phyloP scores from a whole-genome alignment of 139 green algal genomes.

The Pycnococcus provasolii region DNA sequence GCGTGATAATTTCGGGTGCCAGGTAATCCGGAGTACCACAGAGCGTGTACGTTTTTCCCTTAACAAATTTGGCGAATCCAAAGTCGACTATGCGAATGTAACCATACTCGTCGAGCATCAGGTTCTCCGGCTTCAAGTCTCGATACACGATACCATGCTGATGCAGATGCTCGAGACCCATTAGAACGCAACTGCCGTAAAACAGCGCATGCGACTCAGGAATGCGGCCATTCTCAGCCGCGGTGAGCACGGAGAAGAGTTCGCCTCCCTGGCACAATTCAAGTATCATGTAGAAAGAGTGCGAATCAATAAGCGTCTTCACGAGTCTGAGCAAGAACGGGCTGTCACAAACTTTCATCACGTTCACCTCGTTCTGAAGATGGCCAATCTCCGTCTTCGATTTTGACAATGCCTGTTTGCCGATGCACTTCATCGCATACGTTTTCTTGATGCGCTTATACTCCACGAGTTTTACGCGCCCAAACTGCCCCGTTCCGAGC shows the following conservation, averaged over 20 bases:
- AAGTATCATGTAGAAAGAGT: neutral
- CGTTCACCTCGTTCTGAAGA: neutral
- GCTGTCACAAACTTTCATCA: neutral
- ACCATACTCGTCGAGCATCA: slow-evolving; percentile 81
- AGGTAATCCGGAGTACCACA: slow-evolving; percentile 36
- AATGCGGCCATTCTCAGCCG: slow-evolving; percentile 38
- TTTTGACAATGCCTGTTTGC: neutral
- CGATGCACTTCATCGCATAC: neutral
- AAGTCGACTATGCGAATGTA: slow-evolving; percentile 87
- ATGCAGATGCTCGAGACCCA: slow-evolving; percentile 87
- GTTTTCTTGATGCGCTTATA: neutral
- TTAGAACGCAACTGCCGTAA: slow-evolving; percentile 75
- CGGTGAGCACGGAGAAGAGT: neutral
- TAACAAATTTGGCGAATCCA: slow-evolving; percentile 58
- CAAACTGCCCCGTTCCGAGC: neutral
- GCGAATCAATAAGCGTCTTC: neutral
- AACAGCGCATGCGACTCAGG: slow-evolving; percentile 68
- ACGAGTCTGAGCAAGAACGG: neutral
- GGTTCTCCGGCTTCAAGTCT: slow-evolving; percentile 96
- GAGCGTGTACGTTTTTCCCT: slow-evolving; percentile 40
- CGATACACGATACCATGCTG: slow-evolving; percentile 87
- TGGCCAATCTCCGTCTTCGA: neutral
- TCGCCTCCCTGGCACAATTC: neutral
- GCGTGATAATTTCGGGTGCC: slow-evolving; percentile 45
- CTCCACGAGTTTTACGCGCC: neutral